Evolutionary conservation across 305 asterid genomes (phyloP), one percentile per base, ranked within the genome.

Genomic region (Fraxinus xanthoxyloides): DNA sequence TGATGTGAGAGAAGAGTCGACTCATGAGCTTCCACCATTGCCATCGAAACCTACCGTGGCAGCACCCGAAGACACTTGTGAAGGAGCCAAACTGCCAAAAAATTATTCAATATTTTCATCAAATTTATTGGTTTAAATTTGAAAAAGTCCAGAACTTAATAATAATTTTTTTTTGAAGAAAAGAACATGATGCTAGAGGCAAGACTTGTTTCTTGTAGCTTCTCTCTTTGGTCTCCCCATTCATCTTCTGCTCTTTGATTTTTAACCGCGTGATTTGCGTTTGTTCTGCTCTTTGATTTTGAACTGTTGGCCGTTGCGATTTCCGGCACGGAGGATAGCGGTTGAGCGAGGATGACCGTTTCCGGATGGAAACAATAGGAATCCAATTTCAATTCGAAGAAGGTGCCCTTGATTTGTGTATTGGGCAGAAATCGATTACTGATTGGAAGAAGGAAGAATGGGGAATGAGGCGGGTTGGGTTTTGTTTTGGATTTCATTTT

Each of bases 191-290:
- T 96, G 92, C 98, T 96, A 69, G 99, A 93, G 9, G 40, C 98
- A 97, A 85, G 97, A 90, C 93, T 94, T 96, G 92, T 91, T 91
- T 89, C 98, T 92, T 40, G 92, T 90, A 85, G 93, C 97, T 65
- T 96, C 97, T 84, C 97, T 98, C 84, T 93, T 96, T 23, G 93
- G 82, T 86, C 82, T 94, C 85, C 98, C 98, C 99, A 96, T 96
- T 82, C 61, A 38, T 86, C 40, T 48, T 17, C 73, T 69, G 2
- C 17, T 32, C 32, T 28, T 63, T 63, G 72, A 63, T 23, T 63
- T 63, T 10, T 5, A 21, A 61, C 32, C 3, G 23, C 1, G 21
- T 6, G 10, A 15, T 51, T 51, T 17, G 61, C 8, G 1, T 23
- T 23, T 24, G 70, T 61, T 61, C 32, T 8, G 70, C 69, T 59